phyloP scores from a whole-genome alignment of 441 rosid genomes.

The Francoa sonchifolia region DNA sequence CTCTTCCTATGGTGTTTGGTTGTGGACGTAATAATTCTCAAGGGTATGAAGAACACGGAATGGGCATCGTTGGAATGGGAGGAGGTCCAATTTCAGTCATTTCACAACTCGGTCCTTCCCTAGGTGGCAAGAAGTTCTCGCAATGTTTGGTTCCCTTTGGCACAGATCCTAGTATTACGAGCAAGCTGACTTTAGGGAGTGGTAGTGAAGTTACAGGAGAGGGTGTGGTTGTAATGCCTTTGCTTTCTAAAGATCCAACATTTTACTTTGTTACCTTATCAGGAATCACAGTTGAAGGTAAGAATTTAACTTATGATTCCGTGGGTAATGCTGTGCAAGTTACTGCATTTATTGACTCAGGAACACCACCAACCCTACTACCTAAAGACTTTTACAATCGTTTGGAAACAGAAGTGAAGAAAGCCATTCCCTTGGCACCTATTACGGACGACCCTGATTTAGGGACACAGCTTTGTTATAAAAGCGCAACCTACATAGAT shows the following conservation, averaged over 20 bases:
- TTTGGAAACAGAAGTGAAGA: slow-evolving; percentile 6
- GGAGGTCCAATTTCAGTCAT: slow-evolving; percentile 2
- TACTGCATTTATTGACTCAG: slow-evolving; percentile 10
- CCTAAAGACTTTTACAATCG: slow-evolving; percentile 9
- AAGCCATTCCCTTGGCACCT: slow-evolving; percentile 1
- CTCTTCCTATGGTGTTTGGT: too few relatives aligned
- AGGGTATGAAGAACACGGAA: slow-evolving; percentile 2
- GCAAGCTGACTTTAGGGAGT: slow-evolving; percentile 13
- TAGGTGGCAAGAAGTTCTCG: slow-evolving; percentile 5
- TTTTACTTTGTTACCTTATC: background rate
- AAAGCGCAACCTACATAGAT: background rate
- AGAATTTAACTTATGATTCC: background rate
- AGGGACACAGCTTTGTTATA: slow-evolving; percentile 8
- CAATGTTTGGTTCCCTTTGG: slow-evolving; percentile 8
- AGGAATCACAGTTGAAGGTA: slow-evolving; percentile 5
- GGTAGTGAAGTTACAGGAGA: slow-evolving; percentile 11
- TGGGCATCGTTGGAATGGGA: slow-evolving; percentile 8
- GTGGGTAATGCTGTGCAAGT: background rate
- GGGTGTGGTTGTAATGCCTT: slow-evolving; percentile 3
- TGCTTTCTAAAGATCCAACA: slow-evolving; percentile 5
- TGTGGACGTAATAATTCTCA: slow-evolving; percentile 9
- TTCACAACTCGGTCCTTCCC: background rate
- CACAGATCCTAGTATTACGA: slow-evolving; percentile 8
- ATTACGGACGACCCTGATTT: slow-evolving; percentile 6
- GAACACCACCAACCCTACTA: slow-evolving; percentile 7